Conservation (phyloP, 352 stramenopile genomes). For the Globisporangium echinulatum region DNA sequence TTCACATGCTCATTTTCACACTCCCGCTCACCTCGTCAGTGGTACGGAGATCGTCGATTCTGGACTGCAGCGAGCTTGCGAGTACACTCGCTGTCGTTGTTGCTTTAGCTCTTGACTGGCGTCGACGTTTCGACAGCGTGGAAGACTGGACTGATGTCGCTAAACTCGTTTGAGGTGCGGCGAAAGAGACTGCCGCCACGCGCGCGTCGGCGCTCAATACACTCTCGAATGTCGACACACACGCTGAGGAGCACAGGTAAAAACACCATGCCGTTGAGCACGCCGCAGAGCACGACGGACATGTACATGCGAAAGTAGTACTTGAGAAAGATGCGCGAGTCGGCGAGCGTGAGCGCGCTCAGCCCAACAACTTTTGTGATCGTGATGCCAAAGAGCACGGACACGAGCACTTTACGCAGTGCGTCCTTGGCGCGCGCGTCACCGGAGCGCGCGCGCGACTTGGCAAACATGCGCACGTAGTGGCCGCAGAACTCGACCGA, state of each 20-base stretch:
- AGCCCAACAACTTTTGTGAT: conserved; percentile 84
- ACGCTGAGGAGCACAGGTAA: conserved; percentile 55
- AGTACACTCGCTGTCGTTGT: too few relatives aligned
- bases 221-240: conserved; percentile 27
- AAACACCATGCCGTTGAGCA: conserved; percentile 70
- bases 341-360: conserved; percentile 74
- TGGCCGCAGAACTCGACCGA: conserved; percentile 79
- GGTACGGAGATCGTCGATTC: too few relatives aligned
- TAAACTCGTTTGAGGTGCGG: conserved; percentile 7
- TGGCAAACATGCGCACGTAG: conserved; percentile 60
- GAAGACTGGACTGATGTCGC: conserved; percentile 18
- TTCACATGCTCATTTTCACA: too few relatives aligned
- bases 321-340: conserved; percentile 82
- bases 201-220: conserved; percentile 22
- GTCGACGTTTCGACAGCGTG: background rate
- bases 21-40: too few relatives aligned
- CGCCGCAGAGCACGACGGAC: conserved; percentile 64
- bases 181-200: conserved; percentile 3
- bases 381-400: conserved; percentile 82
- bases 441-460: conserved; percentile 18
- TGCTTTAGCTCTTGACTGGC: background rate
- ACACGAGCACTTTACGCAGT: conserved; percentile 49
- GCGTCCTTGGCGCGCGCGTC: conserved; percentile 44
- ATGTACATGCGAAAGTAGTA: conserved; percentile 92
- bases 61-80: too few relatives aligned